A percentile compares a stretch with the other conserved stretches of the same genome.
phyloP scores from a whole-genome alignment of 1,139 yeast genomes.

The Suhomyces bribrorum region DNA sequence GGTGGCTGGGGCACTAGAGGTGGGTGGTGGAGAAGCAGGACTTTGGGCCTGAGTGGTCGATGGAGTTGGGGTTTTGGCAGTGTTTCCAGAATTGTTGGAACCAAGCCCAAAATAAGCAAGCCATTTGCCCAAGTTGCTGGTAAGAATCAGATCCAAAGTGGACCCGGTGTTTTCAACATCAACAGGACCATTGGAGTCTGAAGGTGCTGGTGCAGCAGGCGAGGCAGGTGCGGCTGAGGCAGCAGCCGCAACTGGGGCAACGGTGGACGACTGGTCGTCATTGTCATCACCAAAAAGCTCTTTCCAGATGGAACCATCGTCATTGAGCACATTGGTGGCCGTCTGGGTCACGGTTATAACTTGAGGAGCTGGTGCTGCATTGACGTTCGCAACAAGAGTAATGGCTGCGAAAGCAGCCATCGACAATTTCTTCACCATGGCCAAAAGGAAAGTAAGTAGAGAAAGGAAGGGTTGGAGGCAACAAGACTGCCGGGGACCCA shows the following conservation, averaged over 20 bases:
- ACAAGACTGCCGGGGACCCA: not conserved
- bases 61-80: slow-evolving; percentile 10
- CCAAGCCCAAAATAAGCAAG: slow-evolving; percentile 17
- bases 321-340: slow-evolving; percentile 7
- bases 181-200: slow-evolving; percentile 13
- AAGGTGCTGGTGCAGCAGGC: slow-evolving; percentile 10
- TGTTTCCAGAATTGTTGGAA: slow-evolving; percentile 1
- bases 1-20: slow-evolving; percentile 3
- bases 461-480: not conserved
- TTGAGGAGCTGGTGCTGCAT: slow-evolving; percentile 24
- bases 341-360: slow-evolving; percentile 10
- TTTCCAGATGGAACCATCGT: slow-evolving; percentile 3
- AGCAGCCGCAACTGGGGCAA: no score
- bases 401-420: slow-evolving; percentile 5
- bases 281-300: not conserved
- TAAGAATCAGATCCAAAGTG: slow-evolving; percentile 14
- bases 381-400: slow-evolving; percentile 10
- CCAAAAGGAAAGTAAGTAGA: slow-evolving; percentile 1
- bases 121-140: slow-evolving; percentile 13
- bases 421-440: slow-evolving; percentile 16
- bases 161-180: slow-evolving; percentile 3
- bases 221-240: slow-evolving; percentile 13
- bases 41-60: slow-evolving; percentile 5
- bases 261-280: no score
- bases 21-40: not conserved